phyloP scores from a whole-genome alignment of 306 rosid genomes.

The Luffa acutangula region DNA sequence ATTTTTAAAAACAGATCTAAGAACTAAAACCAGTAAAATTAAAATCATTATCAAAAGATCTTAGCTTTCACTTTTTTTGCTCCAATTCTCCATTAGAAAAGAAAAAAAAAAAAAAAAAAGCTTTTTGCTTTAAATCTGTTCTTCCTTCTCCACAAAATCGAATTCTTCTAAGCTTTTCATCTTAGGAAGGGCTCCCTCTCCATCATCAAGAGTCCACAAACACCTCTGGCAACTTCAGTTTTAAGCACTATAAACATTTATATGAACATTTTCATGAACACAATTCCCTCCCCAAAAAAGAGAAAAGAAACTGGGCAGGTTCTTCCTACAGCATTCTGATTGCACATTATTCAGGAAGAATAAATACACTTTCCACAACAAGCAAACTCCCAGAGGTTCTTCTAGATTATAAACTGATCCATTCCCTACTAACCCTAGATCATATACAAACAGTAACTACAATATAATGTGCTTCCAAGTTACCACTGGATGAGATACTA shows the following conservation, averaged over 20 bases:
- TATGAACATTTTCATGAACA: background rate
- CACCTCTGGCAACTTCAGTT: no score
- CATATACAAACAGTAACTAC: constrained; percentile 3
- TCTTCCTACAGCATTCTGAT: constrained; percentile 1
- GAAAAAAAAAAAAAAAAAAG: no score
- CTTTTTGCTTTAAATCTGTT: background rate
- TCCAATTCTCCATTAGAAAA: no score
- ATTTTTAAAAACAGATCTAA: no score
- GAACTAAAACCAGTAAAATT: no score
- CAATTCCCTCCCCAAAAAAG: background rate
- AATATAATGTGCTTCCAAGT: background rate
- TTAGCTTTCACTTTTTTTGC: no score
- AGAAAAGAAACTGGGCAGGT: background rate
- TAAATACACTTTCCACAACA: background rate
- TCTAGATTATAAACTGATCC: constrained; percentile 1
- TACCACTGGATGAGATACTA: background rate
- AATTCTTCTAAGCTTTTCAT: background rate
- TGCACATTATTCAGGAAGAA: background rate
- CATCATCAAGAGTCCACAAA: no score
- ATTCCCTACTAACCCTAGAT: background rate
- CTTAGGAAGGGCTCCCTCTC: background rate
- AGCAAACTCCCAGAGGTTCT: background rate
- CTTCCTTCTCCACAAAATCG: background rate
- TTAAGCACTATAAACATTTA: background rate
- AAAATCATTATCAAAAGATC: no score